Evolutionary conservation across 345 rosid genomes (phyloP).

Genomic region (Kandelia obovata): DNA sequence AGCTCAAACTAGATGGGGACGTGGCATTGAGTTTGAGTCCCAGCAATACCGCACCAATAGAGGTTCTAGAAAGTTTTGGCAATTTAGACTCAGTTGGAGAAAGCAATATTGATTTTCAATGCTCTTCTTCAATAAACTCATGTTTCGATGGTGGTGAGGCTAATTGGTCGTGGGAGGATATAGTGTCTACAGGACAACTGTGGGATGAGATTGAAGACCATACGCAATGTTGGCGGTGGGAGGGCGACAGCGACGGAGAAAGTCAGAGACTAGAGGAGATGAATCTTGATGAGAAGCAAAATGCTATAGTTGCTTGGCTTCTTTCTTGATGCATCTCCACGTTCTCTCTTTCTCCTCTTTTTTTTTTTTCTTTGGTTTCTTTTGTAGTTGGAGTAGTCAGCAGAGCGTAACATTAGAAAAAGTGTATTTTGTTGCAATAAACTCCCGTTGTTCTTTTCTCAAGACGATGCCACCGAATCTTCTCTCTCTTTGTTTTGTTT

Average conservation of each 20-base stretch:
- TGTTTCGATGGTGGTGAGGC: constrained; percentile 22
- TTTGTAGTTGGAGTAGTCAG: background rate
- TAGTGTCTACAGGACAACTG: constrained; percentile 12
- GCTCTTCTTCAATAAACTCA: constrained; percentile 21
- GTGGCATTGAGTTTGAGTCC: background rate
- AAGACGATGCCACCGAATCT: too few relatives aligned
- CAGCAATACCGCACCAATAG: background rate
- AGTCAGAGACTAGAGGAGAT: constrained; percentile 14
- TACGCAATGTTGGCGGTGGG: constrained; percentile 26
- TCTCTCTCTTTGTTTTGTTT: too few relatives aligned
- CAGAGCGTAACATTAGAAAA: background rate
- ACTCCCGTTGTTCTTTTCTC: too few relatives aligned
- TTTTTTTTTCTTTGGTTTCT: too few relatives aligned
- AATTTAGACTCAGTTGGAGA: constrained; percentile 11
- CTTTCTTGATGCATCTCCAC: constrained; percentile 20
- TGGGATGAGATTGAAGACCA: constrained; percentile 18
- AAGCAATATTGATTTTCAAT: constrained; percentile 5
- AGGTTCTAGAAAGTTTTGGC: background rate
- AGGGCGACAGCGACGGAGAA: constrained; percentile 20
- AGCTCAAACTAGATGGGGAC: background rate
- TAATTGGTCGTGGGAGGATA: constrained; percentile 40
- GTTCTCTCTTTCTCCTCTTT: background rate
- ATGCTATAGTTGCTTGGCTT: constrained; percentile 41
- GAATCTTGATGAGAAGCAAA: constrained; percentile 23
- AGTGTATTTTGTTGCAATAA: background rate